Base-by-base conservation (phyloP, 1,139 yeast genomes). In the Suhomyces anneliseae region DNA sequence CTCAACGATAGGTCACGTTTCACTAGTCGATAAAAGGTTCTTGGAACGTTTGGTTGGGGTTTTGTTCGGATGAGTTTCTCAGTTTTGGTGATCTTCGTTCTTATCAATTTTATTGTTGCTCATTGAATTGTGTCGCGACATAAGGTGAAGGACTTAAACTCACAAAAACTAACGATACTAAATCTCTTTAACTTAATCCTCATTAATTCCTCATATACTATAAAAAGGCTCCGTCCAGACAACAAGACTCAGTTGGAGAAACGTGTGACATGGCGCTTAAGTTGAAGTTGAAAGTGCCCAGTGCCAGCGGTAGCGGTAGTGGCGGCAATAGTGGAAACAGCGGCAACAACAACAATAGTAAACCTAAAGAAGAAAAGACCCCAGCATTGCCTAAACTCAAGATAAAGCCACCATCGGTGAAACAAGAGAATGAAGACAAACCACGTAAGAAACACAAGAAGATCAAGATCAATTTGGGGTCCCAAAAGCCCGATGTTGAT, bases 211-310 rank as follows among this genome's bases (percentile, higher is more conserved):
- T 19, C 24, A 19, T 19, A 19, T 2, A 19, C 6, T 6, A 19
- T 19, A 19, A 19, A 19, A 19, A 19, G 24, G 24, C 24, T 19
- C 24, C 24, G 24, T 19, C 24, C 24, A 19, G 24, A 19, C 4
- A 19, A 19, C 24, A 2, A 19, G 24, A 19, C 24, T 6, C 24
- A 19, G 24, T 19, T 19, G 37, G 24, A 35, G 10, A 8, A 4
- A 8, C 24, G 27, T 7, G 26, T 7, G 26, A 7, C 24, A 58
- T 58, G 61, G 61, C 65, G 14, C 58, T 62, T 45, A 62, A 61
- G 45, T 55, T 62, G 44, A 62, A 61, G 57, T 55, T 63, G 32
- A 61, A 60, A 54, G 60, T 57, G 9, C 57, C 59, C 10, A 34
- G 45, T 31, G 44, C 34, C 14, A 15, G 38, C 14, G 47, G 55